Evolutionary conservation across 1,284 basidiomycete species (phyloP), one percentile per base, ranked within the genome.

Genomic region (Melampsora medusae): DNA sequence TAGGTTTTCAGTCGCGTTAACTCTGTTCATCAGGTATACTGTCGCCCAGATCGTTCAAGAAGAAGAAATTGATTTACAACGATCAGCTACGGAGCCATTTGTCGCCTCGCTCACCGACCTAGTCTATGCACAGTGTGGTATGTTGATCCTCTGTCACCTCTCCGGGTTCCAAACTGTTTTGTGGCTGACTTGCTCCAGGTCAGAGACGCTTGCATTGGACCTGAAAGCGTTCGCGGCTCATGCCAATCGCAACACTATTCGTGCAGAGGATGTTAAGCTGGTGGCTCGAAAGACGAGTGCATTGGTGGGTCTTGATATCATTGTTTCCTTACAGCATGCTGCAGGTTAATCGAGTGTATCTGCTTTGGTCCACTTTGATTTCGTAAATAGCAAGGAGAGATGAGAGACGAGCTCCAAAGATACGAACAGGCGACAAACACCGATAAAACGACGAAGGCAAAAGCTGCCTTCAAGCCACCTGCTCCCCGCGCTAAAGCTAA

Each of bases 31-130:
- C 17, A 73, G 72, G 72, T 75, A 75, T 50, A 75, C 72, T 5
- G 72, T 75, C 42, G 72, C 72, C 3, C 72, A 75, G 46, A 75
- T 75, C 35, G 66, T 67, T 19, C 72, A 75, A 22, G 72, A 75
- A 62, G 72, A 75, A 49, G 72, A 75, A 62, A 50, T 75, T 35
- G 72, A 68, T 59, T 56, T 75, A 12, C 42, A 33, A 25, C 50
- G 72, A 16, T 75, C 72, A 25, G 66, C 62, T 25, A 75, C 65
- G 16, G 72, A 75, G 31, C 72, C 49, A 16, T 75, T 75, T 38
- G 66, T 75, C 17, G 72, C 72, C 25, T 67, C 72, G 16, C 35
- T 75, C n/a, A 68, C 72, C 28, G 72, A 75, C 12, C 38, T 75
- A 1, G 72, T 75, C 17, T 75, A 75, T 49, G 38, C 33, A 4